Evolutionary conservation across 495 filamentous ascomycete species (phyloP), one percentile per base, ranked within the genome.

Genomic region (Penicillium daleae): DNA sequence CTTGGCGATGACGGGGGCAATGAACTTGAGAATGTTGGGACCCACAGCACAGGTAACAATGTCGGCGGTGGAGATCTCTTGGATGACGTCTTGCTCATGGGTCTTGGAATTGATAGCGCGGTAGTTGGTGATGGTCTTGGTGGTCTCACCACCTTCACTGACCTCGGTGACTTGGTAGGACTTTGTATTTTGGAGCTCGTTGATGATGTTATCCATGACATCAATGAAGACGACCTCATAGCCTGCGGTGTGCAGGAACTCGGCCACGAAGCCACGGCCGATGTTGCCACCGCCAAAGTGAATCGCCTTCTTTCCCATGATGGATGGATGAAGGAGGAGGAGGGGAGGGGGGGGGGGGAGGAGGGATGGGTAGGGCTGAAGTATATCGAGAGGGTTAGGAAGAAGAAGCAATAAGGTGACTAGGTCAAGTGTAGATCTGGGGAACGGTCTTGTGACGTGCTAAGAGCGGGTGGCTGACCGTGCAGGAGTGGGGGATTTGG

Each of bases 271-370:
- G 66, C 85, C 84, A 70, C 86, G 84, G 71, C 87, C 87, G 75
- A 97, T 97, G 83, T 97, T 97, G 69, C 93, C 93, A 71, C 92
- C 92, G 60, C 93, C 93, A 68, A 97, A 97, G 78, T 97, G 93
- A 68, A 97, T 85, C 56, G 92, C 92, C 74, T 92, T 96, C 78
- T 90, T 92, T 54, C 74, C 78, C 85, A 87, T 88, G 65, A 61
- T 82, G 67, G n/a, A n/a, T n/a, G n/a, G n/a, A n/a, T n/a, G n/a
- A n/a, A n/a, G n/a, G n/a, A n/a, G n/a, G n/a, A n/a, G n/a, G n/a
- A n/a, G n/a, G n/a, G n/a, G n/a, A n/a, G n/a, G n/a, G n/a, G n/a
- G n/a, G n/a, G n/a, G n/a, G n/a, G n/a, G n/a, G n/a, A n/a, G n/a
- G n/a, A n/a, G n/a, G n/a, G n/a, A 66, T 22, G 42, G n/a, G 58